These are phyloP conservation scores for Lindgomyces ingoldianus DNA, from an alignment of 495 filamentous ascomycete species.

Conservation along the genomic window DNA sequence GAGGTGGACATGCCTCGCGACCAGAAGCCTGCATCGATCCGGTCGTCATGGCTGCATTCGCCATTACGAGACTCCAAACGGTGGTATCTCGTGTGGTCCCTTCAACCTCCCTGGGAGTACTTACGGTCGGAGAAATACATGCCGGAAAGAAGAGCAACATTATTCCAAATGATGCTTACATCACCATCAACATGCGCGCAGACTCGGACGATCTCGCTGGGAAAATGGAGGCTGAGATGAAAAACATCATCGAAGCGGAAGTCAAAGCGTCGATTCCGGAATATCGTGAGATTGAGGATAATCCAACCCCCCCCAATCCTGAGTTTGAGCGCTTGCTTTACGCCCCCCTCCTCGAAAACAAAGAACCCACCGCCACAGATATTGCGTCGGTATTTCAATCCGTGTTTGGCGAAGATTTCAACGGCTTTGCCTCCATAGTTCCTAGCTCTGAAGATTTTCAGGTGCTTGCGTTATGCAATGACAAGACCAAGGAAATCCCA, in stretches of 20 bases:
- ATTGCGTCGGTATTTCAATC: background rate
- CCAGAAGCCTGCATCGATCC: constrained; percentile 10
- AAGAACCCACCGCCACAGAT: background rate
- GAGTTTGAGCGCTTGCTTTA: background rate
- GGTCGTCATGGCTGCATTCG: background rate
- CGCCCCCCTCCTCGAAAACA: background rate
- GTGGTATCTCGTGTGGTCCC: background rate
- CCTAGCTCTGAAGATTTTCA: background rate
- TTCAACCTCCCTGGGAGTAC: background rate
- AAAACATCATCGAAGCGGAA: background rate
- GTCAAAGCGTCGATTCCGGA: background rate
- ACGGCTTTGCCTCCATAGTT: background rate
- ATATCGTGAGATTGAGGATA: background rate
- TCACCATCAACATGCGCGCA: background rate
- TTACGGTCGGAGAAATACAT: background rate
- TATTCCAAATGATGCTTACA: background rate
- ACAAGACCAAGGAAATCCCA: background rate
- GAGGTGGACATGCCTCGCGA: constrained; percentile 6
- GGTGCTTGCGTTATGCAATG: background rate
- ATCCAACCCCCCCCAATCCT: too few species aligned
- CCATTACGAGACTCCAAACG: background rate
- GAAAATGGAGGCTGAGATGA: background rate
- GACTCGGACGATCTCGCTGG: background rate
- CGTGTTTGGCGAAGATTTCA: background rate
- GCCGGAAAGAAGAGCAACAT: background rate